Evolutionary conservation across 2,329 filamentous ascomycete genomes (phyloP).

Genomic region (Alternaria tenuissima): DNA sequence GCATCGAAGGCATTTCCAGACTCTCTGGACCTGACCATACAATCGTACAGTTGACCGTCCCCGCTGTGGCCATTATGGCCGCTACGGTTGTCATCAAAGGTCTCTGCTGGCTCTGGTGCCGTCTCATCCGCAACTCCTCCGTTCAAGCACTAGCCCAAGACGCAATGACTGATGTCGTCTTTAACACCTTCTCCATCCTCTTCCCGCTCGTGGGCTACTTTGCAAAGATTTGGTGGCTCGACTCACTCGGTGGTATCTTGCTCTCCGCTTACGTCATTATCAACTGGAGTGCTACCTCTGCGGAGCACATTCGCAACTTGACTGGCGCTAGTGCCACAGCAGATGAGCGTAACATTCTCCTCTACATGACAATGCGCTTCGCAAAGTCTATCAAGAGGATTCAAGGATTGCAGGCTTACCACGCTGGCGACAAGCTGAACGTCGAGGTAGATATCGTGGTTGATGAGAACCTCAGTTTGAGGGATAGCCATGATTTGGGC

Average conservation of each 20-base stretch:
- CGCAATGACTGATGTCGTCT: conserved; percentile 79
- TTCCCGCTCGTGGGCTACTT: conserved; percentile 85
- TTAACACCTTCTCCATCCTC: conserved; percentile 88
- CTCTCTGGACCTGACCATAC: conserved; percentile 68
- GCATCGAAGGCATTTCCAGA: conserved; percentile 72
- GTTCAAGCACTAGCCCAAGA: conserved; percentile 80
- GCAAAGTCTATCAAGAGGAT: conserved; percentile 87
- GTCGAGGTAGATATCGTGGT: conserved; percentile 86
- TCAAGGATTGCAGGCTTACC: conserved; percentile 84
- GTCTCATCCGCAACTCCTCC: conserved; percentile 82
- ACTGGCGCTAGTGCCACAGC: conserved; percentile 80
- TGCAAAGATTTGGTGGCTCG: conserved; percentile 81
- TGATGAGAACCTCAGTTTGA: conserved; percentile 75
- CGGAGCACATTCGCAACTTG: conserved; percentile 80
- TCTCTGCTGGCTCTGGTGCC: conserved; percentile 86
- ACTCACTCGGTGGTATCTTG: conserved; percentile 78
- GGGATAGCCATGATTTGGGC: conserved; percentile 81
- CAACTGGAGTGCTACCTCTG: conserved; percentile 78
- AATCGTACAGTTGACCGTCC: conserved; percentile 75
- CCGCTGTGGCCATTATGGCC: conserved; percentile 82
- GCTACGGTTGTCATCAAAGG: conserved; percentile 83
- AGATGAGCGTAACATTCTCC: conserved; percentile 82
- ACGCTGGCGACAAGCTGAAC: conserved; percentile 84
- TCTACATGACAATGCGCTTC: conserved; percentile 94
- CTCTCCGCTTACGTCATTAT: conserved; percentile 81